phyloP scores from a whole-genome alignment of 148 eudicot species.

The Vaccinium myrtillus region DNA sequence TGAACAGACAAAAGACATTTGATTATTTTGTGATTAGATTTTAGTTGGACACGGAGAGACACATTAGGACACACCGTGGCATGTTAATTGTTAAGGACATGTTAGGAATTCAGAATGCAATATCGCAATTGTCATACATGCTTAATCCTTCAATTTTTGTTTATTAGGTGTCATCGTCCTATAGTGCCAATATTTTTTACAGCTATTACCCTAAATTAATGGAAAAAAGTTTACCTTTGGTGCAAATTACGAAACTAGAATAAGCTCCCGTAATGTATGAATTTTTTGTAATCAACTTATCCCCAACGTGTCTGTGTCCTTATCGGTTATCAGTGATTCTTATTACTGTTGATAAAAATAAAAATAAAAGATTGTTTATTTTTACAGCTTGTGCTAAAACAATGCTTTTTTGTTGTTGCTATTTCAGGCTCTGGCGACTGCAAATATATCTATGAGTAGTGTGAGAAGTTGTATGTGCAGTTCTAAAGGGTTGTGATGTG shows the following conservation, averaged over 20 bases:
- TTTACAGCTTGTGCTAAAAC: neutral
- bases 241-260: neutral
- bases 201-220: neutral
- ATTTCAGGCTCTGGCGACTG: neutral
- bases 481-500: neutral
- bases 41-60: neutral
- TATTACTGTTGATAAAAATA: neutral
- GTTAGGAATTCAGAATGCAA: neutral
- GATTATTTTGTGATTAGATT: neutral
- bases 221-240: too few species aligned
- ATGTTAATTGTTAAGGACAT: neutral
- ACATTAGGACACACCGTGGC: neutral
- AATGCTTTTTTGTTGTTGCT: neutral
- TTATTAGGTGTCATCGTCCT: neutral
- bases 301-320: neutral
- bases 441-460: neutral
- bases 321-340: neutral
- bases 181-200: neutral
- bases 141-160: neutral
- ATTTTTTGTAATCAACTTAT: neutral
- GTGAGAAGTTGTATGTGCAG: neutral
- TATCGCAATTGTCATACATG: neutral
- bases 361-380: neutral
- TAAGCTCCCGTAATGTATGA: neutral
- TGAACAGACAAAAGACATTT: too few species aligned